Evolutionary conservation across 768 basidiomycete species (phyloP).

Genomic region (Phanerodontia chrysosporium): DNA sequence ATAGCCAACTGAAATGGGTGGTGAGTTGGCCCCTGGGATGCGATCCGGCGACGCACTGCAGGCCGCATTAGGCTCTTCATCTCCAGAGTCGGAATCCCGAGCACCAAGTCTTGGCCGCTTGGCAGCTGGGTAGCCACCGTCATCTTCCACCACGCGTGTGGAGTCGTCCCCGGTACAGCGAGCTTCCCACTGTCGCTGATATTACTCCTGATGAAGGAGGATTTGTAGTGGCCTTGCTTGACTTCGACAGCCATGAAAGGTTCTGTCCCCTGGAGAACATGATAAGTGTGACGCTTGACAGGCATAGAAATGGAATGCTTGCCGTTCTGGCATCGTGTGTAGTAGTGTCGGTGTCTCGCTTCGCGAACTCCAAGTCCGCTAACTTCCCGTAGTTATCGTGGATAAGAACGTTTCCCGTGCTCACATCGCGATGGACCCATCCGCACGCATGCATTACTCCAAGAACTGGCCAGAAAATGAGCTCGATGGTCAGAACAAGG

Average conservation of each 20-base stretch:
- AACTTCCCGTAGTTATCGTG: neutral
- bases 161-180: too few relatives aligned
- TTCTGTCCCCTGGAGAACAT: neutral
- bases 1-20: neutral
- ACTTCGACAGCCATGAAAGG: conserved; percentile 7
- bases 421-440: conserved; percentile 10
- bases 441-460: neutral
- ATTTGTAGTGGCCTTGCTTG: too few relatives aligned
- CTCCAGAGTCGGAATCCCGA: too few relatives aligned
- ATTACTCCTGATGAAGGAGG: too few relatives aligned
- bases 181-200: too few relatives aligned
- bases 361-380: conserved; percentile 8
- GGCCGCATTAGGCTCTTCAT: too few relatives aligned
- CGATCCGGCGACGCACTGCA: too few relatives aligned
- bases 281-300: neutral
- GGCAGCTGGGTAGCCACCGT: too few relatives aligned
- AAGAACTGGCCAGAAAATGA: neutral
- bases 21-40: too few relatives aligned
- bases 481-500: neutral
- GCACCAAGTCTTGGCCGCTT: too few relatives aligned
- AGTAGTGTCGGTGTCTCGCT: neutral
- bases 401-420: conserved; percentile 10
- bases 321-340: neutral
- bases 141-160: too few relatives aligned
- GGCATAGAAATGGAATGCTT: neutral